phyloP scores from a whole-genome alignment of 352 stramenopile species.

The Phytophthora crassamura region DNA sequence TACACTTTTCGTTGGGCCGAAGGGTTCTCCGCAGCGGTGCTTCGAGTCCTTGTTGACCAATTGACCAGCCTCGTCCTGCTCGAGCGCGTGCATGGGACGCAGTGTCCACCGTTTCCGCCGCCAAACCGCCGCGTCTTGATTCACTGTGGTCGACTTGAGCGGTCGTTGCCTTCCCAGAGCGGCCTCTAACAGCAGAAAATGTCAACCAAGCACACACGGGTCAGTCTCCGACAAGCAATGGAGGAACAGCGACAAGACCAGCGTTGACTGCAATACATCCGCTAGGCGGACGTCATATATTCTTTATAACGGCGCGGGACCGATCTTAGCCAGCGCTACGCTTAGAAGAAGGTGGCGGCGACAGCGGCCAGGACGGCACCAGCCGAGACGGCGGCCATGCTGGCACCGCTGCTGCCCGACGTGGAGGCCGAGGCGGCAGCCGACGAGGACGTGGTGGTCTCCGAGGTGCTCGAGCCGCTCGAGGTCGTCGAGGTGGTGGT shows the following conservation, averaged over 20 bases:
- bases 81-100: conserved; percentile 1
- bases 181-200: conserved; percentile 4
- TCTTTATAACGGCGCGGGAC: conserved; percentile 27
- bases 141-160: background rate
- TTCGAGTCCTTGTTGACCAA: too few relatives aligned
- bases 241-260: background rate
- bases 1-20: background rate
- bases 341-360: conserved; percentile 40
- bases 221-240: too few relatives aligned
- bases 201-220: background rate
- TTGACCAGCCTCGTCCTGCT: background rate
- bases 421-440: conserved; percentile 14
- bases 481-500: conserved; percentile 17
- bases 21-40: background rate
- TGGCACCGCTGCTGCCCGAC: conserved; percentile 29
- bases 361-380: conserved; percentile 32
- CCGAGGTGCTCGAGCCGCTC: conserved; percentile 21
- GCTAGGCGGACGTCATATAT: conserved; percentile 24
- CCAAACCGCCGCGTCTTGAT: background rate
- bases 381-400: conserved; percentile 28
- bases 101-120: background rate
- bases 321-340: conserved; percentile 12
- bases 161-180: background rate
- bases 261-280: conserved; percentile 12
- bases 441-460: conserved; percentile 23